phyloP scores from a whole-genome alignment of 257 asterid genomes.

The Nicotiana noctiflora region DNA sequence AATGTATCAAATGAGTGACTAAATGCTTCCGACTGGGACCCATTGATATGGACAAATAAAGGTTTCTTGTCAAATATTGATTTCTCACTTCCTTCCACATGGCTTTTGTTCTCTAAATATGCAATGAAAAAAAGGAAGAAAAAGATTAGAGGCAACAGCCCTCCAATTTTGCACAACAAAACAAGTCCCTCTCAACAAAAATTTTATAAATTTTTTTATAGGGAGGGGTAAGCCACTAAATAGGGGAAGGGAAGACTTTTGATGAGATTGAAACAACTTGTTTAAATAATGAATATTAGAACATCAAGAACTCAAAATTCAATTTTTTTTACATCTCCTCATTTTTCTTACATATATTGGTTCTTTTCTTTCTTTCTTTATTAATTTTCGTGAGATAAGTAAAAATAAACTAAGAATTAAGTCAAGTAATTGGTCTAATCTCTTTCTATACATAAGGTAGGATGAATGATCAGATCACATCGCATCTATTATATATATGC shows the following conservation, averaged over 20 bases:
- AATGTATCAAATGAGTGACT: neutral
- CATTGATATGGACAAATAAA: neutral
- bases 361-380: neutral
- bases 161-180: neutral
- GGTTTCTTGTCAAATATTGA: neutral
- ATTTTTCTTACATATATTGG: no score
- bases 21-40: neutral
- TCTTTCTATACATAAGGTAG: no score
- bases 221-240: neutral
- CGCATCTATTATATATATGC: neutral
- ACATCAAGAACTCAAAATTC: neutral
- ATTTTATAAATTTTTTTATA: no score
- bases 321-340: neutral
- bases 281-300: no score
- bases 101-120: neutral
- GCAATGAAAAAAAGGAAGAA: neutral
- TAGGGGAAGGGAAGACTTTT: neutral
- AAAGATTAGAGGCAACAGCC: neutral
- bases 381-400: neutral
- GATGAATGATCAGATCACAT: neutral
- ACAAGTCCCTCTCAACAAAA: no score
- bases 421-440: neutral
- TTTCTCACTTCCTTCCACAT: neutral
- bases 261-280: neutral
- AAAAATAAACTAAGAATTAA: neutral